Evolutionary conservation across 1,284 basidiomycete genomes (phyloP).

Genomic region (Boletus sp.): DNA sequence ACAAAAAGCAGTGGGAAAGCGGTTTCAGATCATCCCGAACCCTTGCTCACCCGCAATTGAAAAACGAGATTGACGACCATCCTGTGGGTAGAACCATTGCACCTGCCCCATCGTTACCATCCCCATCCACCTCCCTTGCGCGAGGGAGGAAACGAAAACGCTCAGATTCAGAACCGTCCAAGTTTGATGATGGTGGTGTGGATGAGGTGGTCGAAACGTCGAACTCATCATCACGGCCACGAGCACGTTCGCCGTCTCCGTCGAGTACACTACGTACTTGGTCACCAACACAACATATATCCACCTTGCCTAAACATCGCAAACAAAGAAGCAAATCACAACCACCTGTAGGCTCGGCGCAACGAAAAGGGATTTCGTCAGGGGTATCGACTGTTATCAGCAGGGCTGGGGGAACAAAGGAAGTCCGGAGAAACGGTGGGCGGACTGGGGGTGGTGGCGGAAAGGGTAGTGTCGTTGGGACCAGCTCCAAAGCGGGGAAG

Average conservation of each 20-base stretch:
- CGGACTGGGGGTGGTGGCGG: background rate
- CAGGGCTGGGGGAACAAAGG: slow-evolving; percentile 19
- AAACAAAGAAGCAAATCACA: slow-evolving; percentile 7
- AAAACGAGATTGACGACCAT: background rate
- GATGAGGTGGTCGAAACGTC: slow-evolving; percentile 17
- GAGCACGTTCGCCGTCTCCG: background rate
- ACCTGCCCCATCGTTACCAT: background rate
- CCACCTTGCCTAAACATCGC: background rate
- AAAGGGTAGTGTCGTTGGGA: background rate
- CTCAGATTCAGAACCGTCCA: background rate
- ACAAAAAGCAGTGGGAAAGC: slow-evolving; percentile 85
- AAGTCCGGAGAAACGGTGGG: slow-evolving; percentile 9
- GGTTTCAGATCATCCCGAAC: slow-evolving; percentile 32
- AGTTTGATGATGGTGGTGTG: slow-evolving; percentile 4
- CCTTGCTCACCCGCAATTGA: background rate
- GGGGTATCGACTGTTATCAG: slow-evolving; percentile 66
- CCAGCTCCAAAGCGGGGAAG: background rate
- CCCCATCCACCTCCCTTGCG: background rate
- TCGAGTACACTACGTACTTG: background rate
- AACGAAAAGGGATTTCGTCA: slow-evolving; percentile 66
- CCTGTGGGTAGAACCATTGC: background rate
- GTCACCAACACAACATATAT: background rate
- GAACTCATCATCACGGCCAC: background rate
- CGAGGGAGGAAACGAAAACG: slow-evolving; percentile 28
- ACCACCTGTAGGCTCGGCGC: slow-evolving; percentile 18